Conservation (phyloP, 208 protist genomes). For the Jaenimonas drosophilae region DNA sequence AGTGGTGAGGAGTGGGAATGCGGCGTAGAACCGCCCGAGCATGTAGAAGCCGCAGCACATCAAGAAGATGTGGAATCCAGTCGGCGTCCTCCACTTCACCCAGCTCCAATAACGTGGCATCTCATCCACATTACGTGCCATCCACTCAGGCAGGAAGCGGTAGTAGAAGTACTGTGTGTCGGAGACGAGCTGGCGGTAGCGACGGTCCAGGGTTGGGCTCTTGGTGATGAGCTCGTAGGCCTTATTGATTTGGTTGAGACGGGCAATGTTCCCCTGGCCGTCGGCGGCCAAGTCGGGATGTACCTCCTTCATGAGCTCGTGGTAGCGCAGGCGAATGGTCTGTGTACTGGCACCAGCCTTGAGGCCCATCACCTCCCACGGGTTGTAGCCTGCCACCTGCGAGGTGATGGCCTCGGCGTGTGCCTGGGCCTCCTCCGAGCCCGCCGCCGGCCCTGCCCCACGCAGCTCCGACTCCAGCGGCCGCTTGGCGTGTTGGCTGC, state of each 20-base stretch:
- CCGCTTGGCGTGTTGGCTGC: conserved; percentile 26
- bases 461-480: conserved; percentile 43
- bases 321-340: conserved; percentile 71
- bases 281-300: conserved; percentile 73
- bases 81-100: conserved; percentile 70
- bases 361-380: conserved; percentile 76
- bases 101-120: conserved; percentile 89
- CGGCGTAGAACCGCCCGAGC: conserved; percentile 64
- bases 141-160: conserved; percentile 83
- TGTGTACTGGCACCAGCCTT: conserved; percentile 60
- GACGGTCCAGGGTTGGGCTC: conserved; percentile 77
- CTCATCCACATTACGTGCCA: conserved; percentile 87
- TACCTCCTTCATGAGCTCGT: conserved; percentile 77
- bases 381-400: conserved; percentile 63
- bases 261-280: conserved; percentile 61
- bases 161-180: conserved; percentile 87
- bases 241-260: conserved; percentile 83
- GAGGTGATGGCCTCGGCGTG: conserved; percentile 26
- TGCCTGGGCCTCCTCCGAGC: no score
- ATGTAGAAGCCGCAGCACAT: conserved; percentile 52
- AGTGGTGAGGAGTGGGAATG: conserved; percentile 57
- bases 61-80: conserved; percentile 57
- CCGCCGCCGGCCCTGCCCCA: no score
- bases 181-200: conserved; percentile 79
- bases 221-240: conserved; percentile 85